Evolutionary conservation across 148 eudicot species (phyloP), one percentile per base, ranked within the genome.

Genomic region (Persicaria maculosa): DNA sequence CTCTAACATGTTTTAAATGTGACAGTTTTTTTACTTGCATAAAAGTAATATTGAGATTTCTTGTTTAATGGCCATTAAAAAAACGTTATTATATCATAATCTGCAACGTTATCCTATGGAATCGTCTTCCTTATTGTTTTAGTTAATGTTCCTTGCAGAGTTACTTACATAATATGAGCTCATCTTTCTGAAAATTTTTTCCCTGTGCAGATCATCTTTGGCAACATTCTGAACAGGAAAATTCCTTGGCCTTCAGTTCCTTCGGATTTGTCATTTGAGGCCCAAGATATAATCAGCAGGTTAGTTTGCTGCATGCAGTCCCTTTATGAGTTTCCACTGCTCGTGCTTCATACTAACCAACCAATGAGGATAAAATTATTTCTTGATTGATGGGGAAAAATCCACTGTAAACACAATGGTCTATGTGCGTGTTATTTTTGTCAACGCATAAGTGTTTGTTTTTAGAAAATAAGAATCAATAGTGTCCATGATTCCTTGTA

Each of bases 161-260:
- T 62, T 4, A 11, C 68, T 62, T 7, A 2, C 15, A 31, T 31
- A 31, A 31, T 31, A 62, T 62, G 44, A 36, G 16, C 45, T 62
- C 14, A 62, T 57, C 14, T 7, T 59, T 20, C 40, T 6, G 20
- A 2, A 3, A 5, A n/a, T 15, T 15, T 14, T 2, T 59, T n/a
- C 70, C 20, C 50, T 78, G 48, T 72, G 40, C 88, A 88, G 92
- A 72, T 77, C 77, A 84, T 88, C 72, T 88, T 88, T 40, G 84
- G 84, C 74, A 88, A 88, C 76, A 88, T 88, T 76, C 92, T 88
- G 22, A 86, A 79, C 82, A 83, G 85, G 76, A 84, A 84, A 79
- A 74, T 88, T 20, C 92, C 88, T 62, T 88, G 92, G 92, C 92
- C 89, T 74, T 81, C 92, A 62, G 73, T 83, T 76, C 88, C 92